A percentile compares a stretch with the other conserved stretches of the same genome.
Evolutionary conservation across 2,329 filamentous ascomycete genomes (phyloP).

Genomic region (Fusarium napiforme): DNA sequence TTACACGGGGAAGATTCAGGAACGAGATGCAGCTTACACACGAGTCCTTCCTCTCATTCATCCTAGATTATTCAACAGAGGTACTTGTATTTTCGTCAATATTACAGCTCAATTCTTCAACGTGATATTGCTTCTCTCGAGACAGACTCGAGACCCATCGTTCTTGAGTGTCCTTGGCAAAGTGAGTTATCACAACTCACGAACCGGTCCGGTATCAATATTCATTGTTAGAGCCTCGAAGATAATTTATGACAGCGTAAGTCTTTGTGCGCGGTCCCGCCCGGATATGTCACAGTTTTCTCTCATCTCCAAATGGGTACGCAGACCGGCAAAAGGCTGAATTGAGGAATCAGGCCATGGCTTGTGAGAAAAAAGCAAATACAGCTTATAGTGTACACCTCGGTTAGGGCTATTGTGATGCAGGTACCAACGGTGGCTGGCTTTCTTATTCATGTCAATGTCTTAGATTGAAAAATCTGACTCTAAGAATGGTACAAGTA

Average conservation of each 20-base stretch:
- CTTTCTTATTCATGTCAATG: neutral
- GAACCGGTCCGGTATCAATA: neutral
- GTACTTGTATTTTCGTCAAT: neutral
- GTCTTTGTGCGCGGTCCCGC: neutral
- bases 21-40: neutral
- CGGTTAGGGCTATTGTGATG: conserved; percentile 1
- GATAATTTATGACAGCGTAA: neutral
- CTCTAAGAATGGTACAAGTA: neutral
- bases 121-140: neutral
- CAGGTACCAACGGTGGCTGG: conserved; percentile 12
- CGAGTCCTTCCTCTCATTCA: neutral
- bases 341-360: conserved; percentile 30
- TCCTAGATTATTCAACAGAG: neutral
- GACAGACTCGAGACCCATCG: neutral
- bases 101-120: neutral
- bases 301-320: conserved; percentile 15
- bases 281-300: conserved; percentile 8
- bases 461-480: neutral
- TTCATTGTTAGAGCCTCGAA: neutral
- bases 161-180: neutral
- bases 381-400: neutral
- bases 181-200: neutral
- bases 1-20: neutral
- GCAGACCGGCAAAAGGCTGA: neutral
- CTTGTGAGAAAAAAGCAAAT: conserved; percentile 38